phyloP scores from a whole-genome alignment of 768 basidiomycete genomes.

The Termitomyces sp. region DNA sequence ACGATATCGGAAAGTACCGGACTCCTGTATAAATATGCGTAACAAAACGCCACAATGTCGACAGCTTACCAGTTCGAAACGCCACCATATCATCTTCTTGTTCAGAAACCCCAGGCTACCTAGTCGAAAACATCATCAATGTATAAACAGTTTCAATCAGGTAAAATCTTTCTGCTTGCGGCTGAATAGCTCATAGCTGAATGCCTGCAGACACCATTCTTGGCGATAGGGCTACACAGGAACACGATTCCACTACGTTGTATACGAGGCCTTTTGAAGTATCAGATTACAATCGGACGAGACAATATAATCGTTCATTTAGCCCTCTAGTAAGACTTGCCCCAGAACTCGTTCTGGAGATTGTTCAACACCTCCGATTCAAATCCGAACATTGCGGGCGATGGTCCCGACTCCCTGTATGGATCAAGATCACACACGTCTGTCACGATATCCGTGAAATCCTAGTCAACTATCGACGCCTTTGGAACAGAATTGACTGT shows the following conservation, averaged over 20 bases:
- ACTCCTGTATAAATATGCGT: not conserved
- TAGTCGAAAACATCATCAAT: not conserved
- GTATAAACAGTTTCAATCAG: not conserved
- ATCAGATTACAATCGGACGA: not conserved
- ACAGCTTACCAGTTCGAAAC: not conserved
- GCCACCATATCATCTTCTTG: not conserved
- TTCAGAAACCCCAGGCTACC: not conserved
- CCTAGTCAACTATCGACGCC: not conserved
- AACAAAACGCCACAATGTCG: not conserved
- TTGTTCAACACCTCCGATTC: not conserved
- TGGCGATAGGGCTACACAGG: not conserved
- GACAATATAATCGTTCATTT: not conserved
- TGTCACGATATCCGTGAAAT: not conserved
- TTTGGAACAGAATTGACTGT: not conserved
- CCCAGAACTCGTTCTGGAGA: not conserved
- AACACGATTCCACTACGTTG: not conserved
- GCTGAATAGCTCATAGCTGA: not conserved
- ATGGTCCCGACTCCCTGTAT: not conserved
- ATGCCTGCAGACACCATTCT: not conserved
- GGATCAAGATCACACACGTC: not conserved
- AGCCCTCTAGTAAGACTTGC: not conserved
- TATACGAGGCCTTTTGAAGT: not conserved
- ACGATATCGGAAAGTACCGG: not conserved
- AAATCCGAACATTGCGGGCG: not conserved
- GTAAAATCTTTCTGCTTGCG: not conserved